Evolutionary conservation across 2,329 filamentous ascomycete genomes (phyloP).

Genomic region (Botrytis tulipae): DNA sequence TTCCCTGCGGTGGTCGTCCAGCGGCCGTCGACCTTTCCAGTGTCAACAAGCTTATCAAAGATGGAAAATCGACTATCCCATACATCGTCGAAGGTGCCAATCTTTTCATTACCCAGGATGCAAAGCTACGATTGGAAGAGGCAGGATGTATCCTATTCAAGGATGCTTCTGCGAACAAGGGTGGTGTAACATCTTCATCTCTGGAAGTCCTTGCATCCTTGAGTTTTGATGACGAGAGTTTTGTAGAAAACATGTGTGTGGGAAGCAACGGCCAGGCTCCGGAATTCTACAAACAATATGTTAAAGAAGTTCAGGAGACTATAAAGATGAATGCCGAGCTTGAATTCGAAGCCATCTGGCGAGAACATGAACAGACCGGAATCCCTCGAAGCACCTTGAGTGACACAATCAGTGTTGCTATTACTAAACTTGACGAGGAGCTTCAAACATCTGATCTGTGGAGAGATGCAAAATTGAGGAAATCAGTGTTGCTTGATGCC

Average conservation of each 20-base stretch:
- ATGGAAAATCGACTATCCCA: constrained; percentile 82
- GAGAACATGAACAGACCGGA: constrained; percentile 82
- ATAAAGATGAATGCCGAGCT: constrained; percentile 89
- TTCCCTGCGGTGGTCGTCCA: constrained; percentile 92
- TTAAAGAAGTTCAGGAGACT: constrained; percentile 84
- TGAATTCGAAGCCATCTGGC: constrained; percentile 98
- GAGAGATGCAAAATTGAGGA: constrained; percentile 75
- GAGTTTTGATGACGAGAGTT: constrained; percentile 87
- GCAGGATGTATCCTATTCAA: constrained; percentile 97
- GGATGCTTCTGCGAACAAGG: constrained; percentile 97
- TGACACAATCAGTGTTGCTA: constrained; percentile 85
- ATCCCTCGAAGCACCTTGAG: constrained; percentile 81
- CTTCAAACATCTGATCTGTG: constrained; percentile 90
- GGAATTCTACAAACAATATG: constrained; percentile 89
- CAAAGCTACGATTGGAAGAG: constrained; percentile 89
- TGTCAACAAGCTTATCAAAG: constrained; percentile 81
- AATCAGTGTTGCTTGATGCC: constrained; percentile 78
- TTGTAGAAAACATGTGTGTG: constrained; percentile 92
- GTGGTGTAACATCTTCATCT: constrained; percentile 94
- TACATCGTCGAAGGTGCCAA: constrained; percentile 99
- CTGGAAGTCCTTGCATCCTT: constrained; percentile 93
- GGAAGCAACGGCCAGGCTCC: constrained; percentile 72
- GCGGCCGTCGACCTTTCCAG: constrained; percentile 93
- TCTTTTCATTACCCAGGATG: constrained; percentile 97
- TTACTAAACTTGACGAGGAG: constrained; percentile 96